Evolutionary conservation across 345 rosid species (phyloP), one percentile per base, ranked within the genome.

Genomic region (Euphorbia pulcherrima): DNA sequence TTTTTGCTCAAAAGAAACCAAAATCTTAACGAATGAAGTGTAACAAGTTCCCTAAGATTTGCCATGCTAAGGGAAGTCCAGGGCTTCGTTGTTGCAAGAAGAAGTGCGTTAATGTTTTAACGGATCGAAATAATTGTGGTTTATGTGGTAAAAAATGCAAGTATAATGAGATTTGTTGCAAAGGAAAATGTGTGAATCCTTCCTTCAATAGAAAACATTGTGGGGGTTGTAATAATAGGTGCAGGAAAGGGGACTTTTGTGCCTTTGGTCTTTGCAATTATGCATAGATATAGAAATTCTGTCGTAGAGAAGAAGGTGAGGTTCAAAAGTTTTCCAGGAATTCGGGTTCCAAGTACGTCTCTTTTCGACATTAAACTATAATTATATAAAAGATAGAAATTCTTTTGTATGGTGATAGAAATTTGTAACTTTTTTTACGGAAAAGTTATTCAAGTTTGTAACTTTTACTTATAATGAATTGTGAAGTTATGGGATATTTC

Each of bases 131-230:
- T 2, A 80, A 84, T 23, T 80, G 86, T 18, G 84, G 84, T 2
- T 68, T 41, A 26, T 80, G 84, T 7, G 82, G 86, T 9, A 67
- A 70, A 50, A 82, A 74, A 73, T 84, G 86, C 69, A 82, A 62
- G 61, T 80, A 74, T 76, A 69, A 37, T 20, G 72, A 82, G 68
- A 68, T 59, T 4, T 84, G 84, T 35, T 82, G 81, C 72, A n/a
- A 72, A 37, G 85, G 84, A 5, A 79, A 67, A 65, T 80, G 88
- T 40, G 82, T 80, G 1, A 76, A 77, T 21, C 83, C 78, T 13
- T 69, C 73, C 1, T 78, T 74, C 39, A 68, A 54, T 39, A 26
- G 58, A 65, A 76, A 27, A 2, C 81, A 76, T 33, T 78, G 84
- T 17, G 83, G 84, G 17, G 73, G 77, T 0, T 78, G 82, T 55